These are phyloP conservation scores for Exophiala bonariae DNA, from an alignment of 2,329 filamentous ascomycete genomes.

Conservation along the genomic window DNA sequence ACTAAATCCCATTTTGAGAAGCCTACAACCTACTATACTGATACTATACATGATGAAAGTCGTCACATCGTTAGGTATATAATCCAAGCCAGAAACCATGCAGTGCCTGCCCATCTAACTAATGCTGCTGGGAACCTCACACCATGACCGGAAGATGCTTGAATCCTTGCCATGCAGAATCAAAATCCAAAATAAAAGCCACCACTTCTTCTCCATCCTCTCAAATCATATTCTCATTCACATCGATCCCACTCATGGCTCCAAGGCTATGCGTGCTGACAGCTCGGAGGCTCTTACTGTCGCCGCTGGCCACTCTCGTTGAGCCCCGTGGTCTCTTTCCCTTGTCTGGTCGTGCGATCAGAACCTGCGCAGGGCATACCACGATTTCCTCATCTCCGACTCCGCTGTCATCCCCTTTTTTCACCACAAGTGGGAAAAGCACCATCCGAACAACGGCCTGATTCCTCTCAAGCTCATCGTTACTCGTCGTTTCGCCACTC, in stretches of 20 bases:
- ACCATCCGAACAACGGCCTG: conserved; percentile 83
- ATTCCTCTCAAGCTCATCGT: conserved; percentile 76
- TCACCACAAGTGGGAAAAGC: conserved; percentile 93
- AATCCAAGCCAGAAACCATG: conserved; percentile 1
- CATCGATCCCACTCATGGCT: conserved; percentile 43
- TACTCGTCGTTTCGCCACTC: conserved; percentile 67
- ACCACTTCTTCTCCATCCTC: not conserved
- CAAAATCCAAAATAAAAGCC: not conserved
- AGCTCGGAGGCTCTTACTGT: conserved; percentile 44
- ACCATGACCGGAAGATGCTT: no score
- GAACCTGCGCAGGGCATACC: conserved; percentile 90
- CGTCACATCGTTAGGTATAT: conserved; percentile 4
- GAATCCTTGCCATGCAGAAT: not conserved
- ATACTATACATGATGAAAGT: conserved; percentile 9
- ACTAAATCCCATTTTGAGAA: not conserved
- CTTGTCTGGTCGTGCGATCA: conserved; percentile 62
- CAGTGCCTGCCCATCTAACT: no score
- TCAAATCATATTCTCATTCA: conserved; percentile 21
- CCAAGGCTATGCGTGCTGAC: conserved; percentile 41
- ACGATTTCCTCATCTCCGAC: conserved; percentile 92
- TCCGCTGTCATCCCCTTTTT: conserved; percentile 87
- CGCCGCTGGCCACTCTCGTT: conserved; percentile 39
- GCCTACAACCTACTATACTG: no score
- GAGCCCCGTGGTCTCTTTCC: conserved; percentile 40
- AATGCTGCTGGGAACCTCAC: no score